Conservation (phyloP, 2,329 filamentous ascomycete species). For the Dothistroma septosporum region DNA sequence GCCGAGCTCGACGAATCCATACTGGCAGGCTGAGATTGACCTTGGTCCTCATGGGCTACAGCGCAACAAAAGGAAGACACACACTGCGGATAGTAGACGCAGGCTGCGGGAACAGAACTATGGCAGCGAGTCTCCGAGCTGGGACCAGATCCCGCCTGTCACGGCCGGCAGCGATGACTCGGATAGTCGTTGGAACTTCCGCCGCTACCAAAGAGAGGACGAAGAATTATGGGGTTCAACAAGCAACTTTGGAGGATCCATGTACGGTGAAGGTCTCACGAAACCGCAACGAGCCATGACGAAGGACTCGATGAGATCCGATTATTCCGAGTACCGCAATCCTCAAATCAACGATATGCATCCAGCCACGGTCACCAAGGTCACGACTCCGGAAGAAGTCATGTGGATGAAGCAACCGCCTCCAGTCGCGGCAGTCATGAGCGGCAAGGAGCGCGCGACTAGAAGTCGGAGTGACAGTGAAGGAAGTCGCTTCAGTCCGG, state of each 20-base stretch:
- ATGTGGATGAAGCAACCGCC: slow-evolving; percentile 92
- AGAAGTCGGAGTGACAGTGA: slow-evolving; percentile 55
- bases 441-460: slow-evolving; percentile 67
- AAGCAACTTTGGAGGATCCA: slow-evolving; percentile 21
- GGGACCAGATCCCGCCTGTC: slow-evolving; percentile 19
- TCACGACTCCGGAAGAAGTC: slow-evolving; percentile 54
- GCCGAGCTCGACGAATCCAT: slow-evolving; percentile 80
- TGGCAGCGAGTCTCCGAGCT: slow-evolving; percentile 37
- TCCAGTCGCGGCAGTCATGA: slow-evolving; percentile 86
- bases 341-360: slow-evolving; percentile 67
- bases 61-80: slow-evolving; percentile 44
- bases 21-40: slow-evolving; percentile 82
- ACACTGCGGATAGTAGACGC: slow-evolving; percentile 32
- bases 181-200: slow-evolving; percentile 65
- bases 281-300: slow-evolving; percentile 35
- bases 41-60: slow-evolving; percentile 61
- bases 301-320: slow-evolving; percentile 8
- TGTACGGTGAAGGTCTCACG: slow-evolving; percentile 28
- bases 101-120: slow-evolving; percentile 23
- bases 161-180: slow-evolving; percentile 37
- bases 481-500: slow-evolving; percentile 34
- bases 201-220: slow-evolving; percentile 79
- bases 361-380: slow-evolving; percentile 46
- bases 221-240: slow-evolving; percentile 74
- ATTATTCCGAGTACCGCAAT: slow-evolving; percentile 33